Evolutionary conservation across 2,329 filamentous ascomycete genomes (phyloP), one percentile per base, ranked within the genome.

Genomic region (Trichoderma koningii): DNA sequence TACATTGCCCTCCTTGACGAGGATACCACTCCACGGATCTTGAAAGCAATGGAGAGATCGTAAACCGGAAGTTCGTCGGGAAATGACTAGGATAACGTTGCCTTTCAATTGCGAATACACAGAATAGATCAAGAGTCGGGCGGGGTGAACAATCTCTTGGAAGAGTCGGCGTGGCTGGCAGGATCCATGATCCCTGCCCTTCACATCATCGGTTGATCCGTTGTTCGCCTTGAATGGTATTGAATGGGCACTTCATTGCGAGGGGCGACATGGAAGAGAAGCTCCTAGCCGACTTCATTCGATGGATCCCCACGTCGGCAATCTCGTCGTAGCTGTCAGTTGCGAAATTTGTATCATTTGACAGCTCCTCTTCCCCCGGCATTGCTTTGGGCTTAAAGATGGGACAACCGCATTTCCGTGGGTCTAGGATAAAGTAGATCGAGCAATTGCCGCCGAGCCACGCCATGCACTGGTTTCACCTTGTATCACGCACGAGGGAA

Each of bases 1-100:
- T 59, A 48, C 12, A 7, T 48, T 17, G 10, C n/a, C 6, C 55
- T 47, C 7, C 26, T 59, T 15, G 17, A 59, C 9, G 55, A 59
- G n/a, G 44, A 59, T 48, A 59, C 55, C 5, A 59, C 55, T n/a
- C 55, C 55, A 17, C 42, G 55, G 5, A 59, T 59, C 5, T 42
- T 55, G 3, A 55, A 55, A 7, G 52, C 34, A 17, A 12, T 55
- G 14, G 34, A 44, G 21, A 28, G 19, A 14, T 15, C n/a, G 7
- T 23, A 5, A 28, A 3, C 15, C 7, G 52, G n/a, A 44, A 23
- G 23, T 42, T 15, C 10, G 48, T 28, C 48, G 17, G 7, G 17
- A 30, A 30, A 7, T 10, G 26, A 38, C 12, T 3, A 14, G 5
- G 12, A 38, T 1, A 14, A 14, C 10, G 14, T 14, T 14, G 10